Conservation (phyloP, 2,329 filamentous ascomycete genomes). For the Cordyceps militaris region DNA sequence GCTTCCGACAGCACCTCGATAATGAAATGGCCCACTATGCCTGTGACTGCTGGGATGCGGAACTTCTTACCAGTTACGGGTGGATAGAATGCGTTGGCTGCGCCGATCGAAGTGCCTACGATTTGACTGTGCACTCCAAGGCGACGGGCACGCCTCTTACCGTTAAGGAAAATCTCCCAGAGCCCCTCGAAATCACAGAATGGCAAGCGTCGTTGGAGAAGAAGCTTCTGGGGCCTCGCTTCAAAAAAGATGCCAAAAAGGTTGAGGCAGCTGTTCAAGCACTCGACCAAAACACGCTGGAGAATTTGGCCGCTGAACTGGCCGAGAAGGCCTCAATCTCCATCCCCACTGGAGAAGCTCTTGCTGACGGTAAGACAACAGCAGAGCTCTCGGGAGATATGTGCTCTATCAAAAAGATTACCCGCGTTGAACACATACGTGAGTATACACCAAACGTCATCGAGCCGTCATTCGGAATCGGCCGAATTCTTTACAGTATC, state of each 20-base stretch:
- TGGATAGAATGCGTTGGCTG: slow-evolving; percentile 67
- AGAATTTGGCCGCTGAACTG: slow-evolving; percentile 39
- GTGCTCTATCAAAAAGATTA: slow-evolving; percentile 25
- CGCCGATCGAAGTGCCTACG: slow-evolving; percentile 61
- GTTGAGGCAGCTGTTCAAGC: slow-evolving; percentile 56
- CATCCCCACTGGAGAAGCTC: slow-evolving; percentile 7
- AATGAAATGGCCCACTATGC: slow-evolving; percentile 69
- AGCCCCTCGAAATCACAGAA: slow-evolving; percentile 55
- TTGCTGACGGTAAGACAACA: slow-evolving; percentile 14
- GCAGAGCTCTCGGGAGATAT: slow-evolving; percentile 12
- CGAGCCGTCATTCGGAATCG: slow-evolving; percentile 90
- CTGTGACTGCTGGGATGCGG: slow-evolving; percentile 66
- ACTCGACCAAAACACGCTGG: slow-evolving; percentile 53
- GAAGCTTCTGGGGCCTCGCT: slow-evolving; percentile 60
- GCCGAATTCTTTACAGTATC: slow-evolving; percentile 37
- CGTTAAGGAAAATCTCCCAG: slow-evolving; percentile 52
- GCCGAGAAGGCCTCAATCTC: slow-evolving; percentile 11
- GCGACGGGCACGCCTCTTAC: slow-evolving; percentile 55
- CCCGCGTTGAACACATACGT: slow-evolving; percentile 62
- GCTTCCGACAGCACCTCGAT: slow-evolving; percentile 64
- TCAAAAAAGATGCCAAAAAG: slow-evolving; percentile 60
- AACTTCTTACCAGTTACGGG: slow-evolving; percentile 58
- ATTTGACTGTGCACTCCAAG: slow-evolving; percentile 58
- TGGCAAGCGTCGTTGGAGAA: slow-evolving; percentile 58
- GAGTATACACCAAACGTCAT: slow-evolving; percentile 89